phyloP scores from a whole-genome alignment of 805 yeast species.

The Vanderwaltozyma tropicalis region DNA sequence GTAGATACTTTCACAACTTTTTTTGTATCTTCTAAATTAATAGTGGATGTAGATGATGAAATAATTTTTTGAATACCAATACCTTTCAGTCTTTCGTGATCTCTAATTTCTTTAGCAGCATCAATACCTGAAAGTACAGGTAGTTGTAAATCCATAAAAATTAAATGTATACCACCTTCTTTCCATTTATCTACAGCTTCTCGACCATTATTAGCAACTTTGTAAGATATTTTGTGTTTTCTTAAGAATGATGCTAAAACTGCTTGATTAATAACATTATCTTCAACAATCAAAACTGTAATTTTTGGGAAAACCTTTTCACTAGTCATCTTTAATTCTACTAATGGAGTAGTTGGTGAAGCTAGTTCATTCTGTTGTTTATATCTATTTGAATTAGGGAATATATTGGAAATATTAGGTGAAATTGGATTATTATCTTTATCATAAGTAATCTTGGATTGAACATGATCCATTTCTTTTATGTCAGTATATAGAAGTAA shows the following conservation, averaged over 20 bases:
- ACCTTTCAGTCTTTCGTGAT: slow-evolving; percentile 67
- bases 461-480: background rate
- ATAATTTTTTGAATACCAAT: slow-evolving; percentile 41
- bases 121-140: slow-evolving; percentile 95
- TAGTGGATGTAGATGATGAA: slow-evolving; percentile 6
- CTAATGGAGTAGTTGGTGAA: background rate
- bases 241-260: slow-evolving; percentile 82
- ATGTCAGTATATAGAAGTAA: background rate
- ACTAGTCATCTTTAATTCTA: slow-evolving; percentile 17
- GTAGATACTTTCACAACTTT: background rate
- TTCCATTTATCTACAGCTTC: slow-evolving; percentile 95
- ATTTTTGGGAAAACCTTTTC: slow-evolving; percentile 75
- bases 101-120: slow-evolving; percentile 84
- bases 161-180: slow-evolving; percentile 87
- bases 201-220: slow-evolving; percentile 84
- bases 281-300: slow-evolving; percentile 89
- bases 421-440: background rate
- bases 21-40: slow-evolving; percentile 2
- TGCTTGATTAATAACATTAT: slow-evolving; percentile 86
- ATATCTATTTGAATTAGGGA: background rate
- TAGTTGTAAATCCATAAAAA: slow-evolving; percentile 92
- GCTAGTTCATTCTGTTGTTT: background rate
- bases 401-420: background rate
- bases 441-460: background rate
- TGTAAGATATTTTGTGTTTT: slow-evolving; percentile 73